Evolutionary conservation across 805 yeast species (phyloP), one percentile per base, ranked within the genome.

Genomic region (Tetrapisispora phaffii): DNA sequence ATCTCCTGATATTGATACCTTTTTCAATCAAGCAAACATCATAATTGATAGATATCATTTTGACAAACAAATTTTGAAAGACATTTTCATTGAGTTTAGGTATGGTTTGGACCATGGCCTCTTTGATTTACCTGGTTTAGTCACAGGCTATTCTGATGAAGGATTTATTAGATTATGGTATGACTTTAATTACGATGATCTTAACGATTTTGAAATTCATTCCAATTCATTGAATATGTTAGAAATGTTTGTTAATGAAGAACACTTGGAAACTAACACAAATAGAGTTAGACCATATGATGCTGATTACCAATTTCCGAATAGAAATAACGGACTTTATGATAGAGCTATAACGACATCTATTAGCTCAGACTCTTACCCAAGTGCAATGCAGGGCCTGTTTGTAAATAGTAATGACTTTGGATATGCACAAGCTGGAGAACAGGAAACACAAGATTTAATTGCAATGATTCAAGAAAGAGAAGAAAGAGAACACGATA

Each of bases 391-490:
- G 17, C 22, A 34, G 10, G 15, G 37, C 6, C 15, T 34, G 10
- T 34, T 34, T 34, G 37, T 34, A 16, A 34, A 26, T 19, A 10
- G 2, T 12, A 26, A 26, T 38, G 24, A 13, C 2, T 19, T 38
- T 44, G 45, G 41, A 26, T 36, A 36, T 20, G 34, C 42, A 22
- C 38, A 33, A 13, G 48, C 44, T 15, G 52, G 47, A 15, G 42
- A 44, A 24, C 53, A 46, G 29, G 48, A 54, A 17, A 63, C 65
- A 7, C 62, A 59, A 46, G 50, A 52, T 41, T 57, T 62, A 28
- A 56, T 63, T n/a, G 52, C 53, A 31, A 54, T 60, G 55, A 62
- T 63, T 39, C 63, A 63, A 48, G 58, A 54, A 28, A 50, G 65
- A 20, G 66, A 63, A 44, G 65, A 60, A 32, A 47, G 50, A 34